phyloP scores from a whole-genome alignment of 768 basidiomycete species.

The Phaffia tasmanica region DNA sequence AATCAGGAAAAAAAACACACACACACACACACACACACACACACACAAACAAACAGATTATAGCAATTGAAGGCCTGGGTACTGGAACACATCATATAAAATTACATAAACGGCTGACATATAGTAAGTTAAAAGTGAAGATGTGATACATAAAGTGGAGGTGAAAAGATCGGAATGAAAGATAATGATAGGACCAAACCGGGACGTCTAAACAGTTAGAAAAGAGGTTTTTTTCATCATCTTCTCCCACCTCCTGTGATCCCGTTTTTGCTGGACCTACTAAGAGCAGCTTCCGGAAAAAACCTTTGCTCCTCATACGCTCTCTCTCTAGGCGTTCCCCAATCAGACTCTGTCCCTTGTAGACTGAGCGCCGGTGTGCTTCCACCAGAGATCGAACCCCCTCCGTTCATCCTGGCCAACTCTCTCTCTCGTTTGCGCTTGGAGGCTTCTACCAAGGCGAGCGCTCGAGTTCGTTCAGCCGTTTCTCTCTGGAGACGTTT shows the following conservation, averaged over 20 bases:
- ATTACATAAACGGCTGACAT: too few species aligned
- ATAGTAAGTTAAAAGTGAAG: too few species aligned
- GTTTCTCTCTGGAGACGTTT: conserved; percentile 15
- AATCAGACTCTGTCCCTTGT: background rate
- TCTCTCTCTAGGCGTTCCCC: conserved; percentile 1
- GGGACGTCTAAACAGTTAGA: too few species aligned
- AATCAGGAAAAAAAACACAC: too few species aligned
- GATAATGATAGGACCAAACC: too few species aligned
- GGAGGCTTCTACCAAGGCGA: conserved; percentile 7
- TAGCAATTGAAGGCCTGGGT: too few species aligned
- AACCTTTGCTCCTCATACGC: conserved; percentile 17
- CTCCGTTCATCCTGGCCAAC: background rate
- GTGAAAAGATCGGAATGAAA: too few species aligned
- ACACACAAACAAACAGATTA: too few species aligned
- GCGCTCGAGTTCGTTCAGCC: conserved; percentile 12
- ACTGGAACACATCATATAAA: too few species aligned
- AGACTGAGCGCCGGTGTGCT: conserved; percentile 14
- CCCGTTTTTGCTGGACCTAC: background rate
- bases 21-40: too few species aligned
- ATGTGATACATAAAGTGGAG: too few species aligned
- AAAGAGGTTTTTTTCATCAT: conserved; percentile 10
- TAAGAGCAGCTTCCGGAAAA: conserved; percentile 5
- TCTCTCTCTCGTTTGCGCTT: background rate
- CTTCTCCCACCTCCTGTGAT: background rate
- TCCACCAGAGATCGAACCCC: background rate